A percentile compares a stretch with the other conserved stretches of the same genome.
Evolutionary conservation across 2,329 filamentous ascomycete genomes (phyloP).

Genomic region (Pestalotiopsis sp.): DNA sequence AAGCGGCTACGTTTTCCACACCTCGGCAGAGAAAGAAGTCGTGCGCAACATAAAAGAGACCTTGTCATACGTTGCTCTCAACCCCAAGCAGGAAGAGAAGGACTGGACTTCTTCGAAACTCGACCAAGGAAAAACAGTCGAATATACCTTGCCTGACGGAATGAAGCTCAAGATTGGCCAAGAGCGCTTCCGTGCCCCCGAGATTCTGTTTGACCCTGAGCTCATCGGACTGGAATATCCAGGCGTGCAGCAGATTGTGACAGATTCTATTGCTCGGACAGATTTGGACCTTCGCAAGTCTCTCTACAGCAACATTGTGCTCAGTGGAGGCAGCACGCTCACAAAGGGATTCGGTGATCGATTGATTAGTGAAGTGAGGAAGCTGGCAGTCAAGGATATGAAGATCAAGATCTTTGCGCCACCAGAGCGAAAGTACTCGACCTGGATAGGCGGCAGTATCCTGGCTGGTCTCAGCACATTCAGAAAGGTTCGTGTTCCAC

Average conservation of each 20-base stretch:
- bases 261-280: slow-evolving; percentile 92
- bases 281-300: slow-evolving; percentile 95
- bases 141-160: slow-evolving; percentile 90
- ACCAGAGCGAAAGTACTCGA: slow-evolving; percentile 96
- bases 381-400: slow-evolving; percentile 97
- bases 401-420: slow-evolving; percentile 99
- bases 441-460: slow-evolving; percentile 98
- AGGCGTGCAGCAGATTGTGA: slow-evolving; percentile 95
- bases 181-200: slow-evolving; percentile 92
- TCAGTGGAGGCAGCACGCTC: slow-evolving; percentile 93
- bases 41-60: slow-evolving; percentile 96
- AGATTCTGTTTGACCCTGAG: slow-evolving; percentile 97
- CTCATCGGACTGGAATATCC: slow-evolving; percentile 96
- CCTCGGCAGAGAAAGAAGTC: slow-evolving; percentile 98
- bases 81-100: slow-evolving; percentile 93
- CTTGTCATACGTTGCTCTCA: slow-evolving; percentile 85
- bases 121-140: slow-evolving; percentile 76
- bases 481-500: slow-evolving; percentile 73
- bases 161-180: slow-evolving; percentile 89
- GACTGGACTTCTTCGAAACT: slow-evolving; percentile 85
- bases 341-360: slow-evolving; percentile 97
- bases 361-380: slow-evolving; percentile 87
- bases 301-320: slow-evolving; percentile 93
- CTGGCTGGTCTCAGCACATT: slow-evolving; percentile 96
- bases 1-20: slow-evolving; percentile 93